Percentiles rank a stretch among this genome's conserved stretches.
phyloP scores from a whole-genome alignment of 495 filamentous ascomycete genomes.

The Neurospora sp. region DNA sequence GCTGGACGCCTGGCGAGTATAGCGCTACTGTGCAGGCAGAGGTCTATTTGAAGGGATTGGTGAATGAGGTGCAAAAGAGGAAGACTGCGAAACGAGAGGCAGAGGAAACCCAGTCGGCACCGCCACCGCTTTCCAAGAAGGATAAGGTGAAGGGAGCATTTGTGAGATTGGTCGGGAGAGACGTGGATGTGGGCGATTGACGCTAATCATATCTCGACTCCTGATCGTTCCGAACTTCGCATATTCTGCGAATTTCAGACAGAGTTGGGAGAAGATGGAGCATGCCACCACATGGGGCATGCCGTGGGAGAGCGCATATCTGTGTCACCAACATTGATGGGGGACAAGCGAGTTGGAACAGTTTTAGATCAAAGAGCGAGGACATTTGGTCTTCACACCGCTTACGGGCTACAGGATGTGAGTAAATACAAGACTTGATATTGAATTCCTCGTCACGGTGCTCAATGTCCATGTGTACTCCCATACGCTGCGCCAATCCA shows the following conservation, averaged over 20 bases:
- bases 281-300: not conserved
- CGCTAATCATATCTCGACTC: not conserved
- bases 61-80: slow-evolving; percentile 44
- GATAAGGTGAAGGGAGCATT: slow-evolving; percentile 20
- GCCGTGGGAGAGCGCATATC: not conserved
- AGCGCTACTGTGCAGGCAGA: slow-evolving; percentile 64
- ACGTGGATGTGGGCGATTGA: slow-evolving; percentile 8
- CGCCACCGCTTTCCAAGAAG: slow-evolving; percentile 1
- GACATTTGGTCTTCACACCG: not conserved
- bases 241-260: not conserved
- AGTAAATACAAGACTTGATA: not conserved
- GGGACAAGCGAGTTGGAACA: not conserved
- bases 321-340: not conserved
- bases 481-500: not conserved
- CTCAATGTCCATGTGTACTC: not conserved
- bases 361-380: not conserved
- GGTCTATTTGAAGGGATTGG: slow-evolving; percentile 59
- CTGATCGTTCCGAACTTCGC: rapidly evolving
- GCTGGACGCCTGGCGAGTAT: slow-evolving; percentile 65
- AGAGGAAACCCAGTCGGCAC: slow-evolving; percentile 5
- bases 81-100: slow-evolving; percentile 17
- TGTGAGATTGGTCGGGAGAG: slow-evolving; percentile 24
- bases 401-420: not conserved
- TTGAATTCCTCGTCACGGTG: not conserved
- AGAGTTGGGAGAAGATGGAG: not conserved